Percentiles rank a stretch among this genome's conserved stretches.
phyloP scores from a whole-genome alignment of 2,329 filamentous ascomycete species.

The Monilinia fructicola region DNA sequence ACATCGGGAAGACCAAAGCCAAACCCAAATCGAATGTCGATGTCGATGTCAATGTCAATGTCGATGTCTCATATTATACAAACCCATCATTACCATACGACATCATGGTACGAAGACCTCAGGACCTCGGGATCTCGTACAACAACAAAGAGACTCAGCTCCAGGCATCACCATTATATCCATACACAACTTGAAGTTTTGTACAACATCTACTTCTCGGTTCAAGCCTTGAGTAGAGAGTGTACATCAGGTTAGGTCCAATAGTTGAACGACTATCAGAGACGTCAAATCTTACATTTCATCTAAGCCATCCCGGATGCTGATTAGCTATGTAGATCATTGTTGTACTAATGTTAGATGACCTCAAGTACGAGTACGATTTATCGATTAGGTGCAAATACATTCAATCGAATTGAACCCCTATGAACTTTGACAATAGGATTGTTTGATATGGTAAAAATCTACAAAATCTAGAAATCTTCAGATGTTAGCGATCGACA shows the following conservation, averaged over 20 bases:
- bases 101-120: background rate
- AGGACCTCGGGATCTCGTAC: background rate
- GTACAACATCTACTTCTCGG: background rate
- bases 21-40: constrained; percentile 6
- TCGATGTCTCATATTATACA: constrained; percentile 1
- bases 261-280: background rate
- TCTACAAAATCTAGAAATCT: too few species aligned
- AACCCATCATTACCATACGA: background rate
- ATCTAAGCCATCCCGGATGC: background rate
- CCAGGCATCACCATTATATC: constrained; percentile 11
- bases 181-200: too few species aligned
- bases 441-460: background rate
- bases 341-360: background rate
- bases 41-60: too few species aligned
- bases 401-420: too few species aligned
- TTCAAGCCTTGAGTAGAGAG: background rate
- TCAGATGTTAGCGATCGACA: too few species aligned
- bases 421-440: too few species aligned
- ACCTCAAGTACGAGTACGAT: background rate
- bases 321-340: constrained; percentile 8
- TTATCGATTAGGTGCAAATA: too few species aligned
- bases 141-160: constrained; percentile 9
- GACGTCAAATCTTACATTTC: constrained; percentile 8
- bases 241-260: background rate
- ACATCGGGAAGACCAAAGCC: background rate